Base-by-base conservation (phyloP, 2,329 filamentous ascomycete genomes). In the Phialocephala sp. region DNA sequence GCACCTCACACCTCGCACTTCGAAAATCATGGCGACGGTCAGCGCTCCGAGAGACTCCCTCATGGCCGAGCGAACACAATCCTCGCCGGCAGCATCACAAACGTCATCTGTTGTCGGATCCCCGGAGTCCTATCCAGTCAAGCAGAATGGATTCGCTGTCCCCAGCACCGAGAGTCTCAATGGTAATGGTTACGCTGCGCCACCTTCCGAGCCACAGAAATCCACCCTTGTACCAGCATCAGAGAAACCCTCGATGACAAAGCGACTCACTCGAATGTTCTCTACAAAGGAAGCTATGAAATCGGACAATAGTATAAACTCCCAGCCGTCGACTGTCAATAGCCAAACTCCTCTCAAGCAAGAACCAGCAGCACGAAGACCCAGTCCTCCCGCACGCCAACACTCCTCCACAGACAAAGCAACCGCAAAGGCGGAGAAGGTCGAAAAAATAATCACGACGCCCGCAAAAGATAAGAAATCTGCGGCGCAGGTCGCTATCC, bases 201-300 rank as follows among this genome's bases (percentile, higher is more conserved):
- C 74, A 72, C 74, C 65, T 36, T 64, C 72, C 54, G 69, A 73
- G 63, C 68, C 71, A 68, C 69, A 70, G 43, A 74, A 72, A 61
- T 62, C 66, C 18, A 69, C 59, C 45, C 65, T 65, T 56, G 24
- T 35, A 54, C 18, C 50, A 54, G 61, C 66, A 39, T 50, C 66
- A 36, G 86, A 88, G 72, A 88, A 86, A 76, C 76, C 83, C 2
- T 87, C 86, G 15, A 86, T 89, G 78, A 89, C 89, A 75, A 86
- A 88, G 74, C 84, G 86, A 56, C 76, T 89, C 64, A 85, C 86
- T 47, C 84, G 87, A 79, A 89, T 89, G 83, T 89, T 89, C 77
- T 87, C 84, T 62, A 83, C 81, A 69, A 87, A 85, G 74, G 86
- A 88, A 62, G 74, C 80, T 22, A 65, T 62, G n/a, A 72, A 66